Evolutionary conservation across 1,284 basidiomycete species (phyloP).

Genomic region (Cystobasidiaceae sp.): DNA sequence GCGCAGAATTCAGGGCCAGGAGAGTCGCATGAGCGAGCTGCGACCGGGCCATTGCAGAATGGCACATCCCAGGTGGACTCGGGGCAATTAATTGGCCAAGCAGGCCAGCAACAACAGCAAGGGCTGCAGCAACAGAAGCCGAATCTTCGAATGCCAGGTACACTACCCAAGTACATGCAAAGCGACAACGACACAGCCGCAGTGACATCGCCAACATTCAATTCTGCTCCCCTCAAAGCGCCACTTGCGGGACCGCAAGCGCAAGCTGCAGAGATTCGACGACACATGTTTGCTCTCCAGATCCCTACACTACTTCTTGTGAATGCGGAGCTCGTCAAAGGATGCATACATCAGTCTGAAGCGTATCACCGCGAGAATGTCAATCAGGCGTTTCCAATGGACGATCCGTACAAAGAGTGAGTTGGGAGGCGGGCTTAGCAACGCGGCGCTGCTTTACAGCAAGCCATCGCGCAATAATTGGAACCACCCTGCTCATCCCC

Average conservation of each 20-base stretch:
- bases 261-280: conserved; percentile 12
- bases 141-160: too few relatives aligned
- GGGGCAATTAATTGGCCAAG: too few relatives aligned
- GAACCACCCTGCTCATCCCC: background rate
- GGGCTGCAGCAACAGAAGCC: too few relatives aligned
- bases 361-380: background rate
- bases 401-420: conserved; percentile 19
- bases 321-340: conserved; percentile 28
- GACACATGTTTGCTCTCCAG: conserved; percentile 20
- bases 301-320: conserved; percentile 14
- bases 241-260: conserved; percentile 9
- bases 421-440: background rate
- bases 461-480: background rate
- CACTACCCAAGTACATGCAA: background rate
- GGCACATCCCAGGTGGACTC: too few relatives aligned
- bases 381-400: conserved; percentile 1
- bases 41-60: too few relatives aligned
- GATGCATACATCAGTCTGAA: conserved; percentile 17
- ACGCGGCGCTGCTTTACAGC: background rate
- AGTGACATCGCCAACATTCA: background rate
- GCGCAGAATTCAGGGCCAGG: too few relatives aligned
- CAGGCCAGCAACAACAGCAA: too few relatives aligned
- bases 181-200: background rate
- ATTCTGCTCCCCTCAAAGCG: conserved; percentile 3
- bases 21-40: too few relatives aligned